Conservation (phyloP, 192 early-diverging fungal species). For the Coemansia sp. region DNA sequence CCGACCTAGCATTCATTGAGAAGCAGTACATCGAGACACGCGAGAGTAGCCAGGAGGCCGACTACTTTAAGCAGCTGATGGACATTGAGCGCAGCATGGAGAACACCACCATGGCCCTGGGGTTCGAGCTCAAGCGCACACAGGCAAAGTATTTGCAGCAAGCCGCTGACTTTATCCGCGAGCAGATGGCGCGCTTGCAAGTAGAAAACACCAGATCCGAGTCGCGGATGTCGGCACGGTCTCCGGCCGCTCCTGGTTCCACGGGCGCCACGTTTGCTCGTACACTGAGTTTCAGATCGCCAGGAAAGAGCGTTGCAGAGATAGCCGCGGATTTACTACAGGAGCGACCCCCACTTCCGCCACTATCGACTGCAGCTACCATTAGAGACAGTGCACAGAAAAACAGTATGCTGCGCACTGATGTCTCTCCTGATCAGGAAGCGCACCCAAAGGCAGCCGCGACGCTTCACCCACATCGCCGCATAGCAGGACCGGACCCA, state of each 20-base stretch:
- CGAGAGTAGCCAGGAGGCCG: constrained; percentile 48
- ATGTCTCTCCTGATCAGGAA: not conserved
- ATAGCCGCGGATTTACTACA: not conserved
- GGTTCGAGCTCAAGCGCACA: constrained; percentile 54
- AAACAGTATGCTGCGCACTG: not conserved
- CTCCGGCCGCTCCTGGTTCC: not conserved
- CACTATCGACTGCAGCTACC: not conserved
- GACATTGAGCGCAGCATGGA: constrained; percentile 54
- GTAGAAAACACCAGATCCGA: constrained; percentile 13
- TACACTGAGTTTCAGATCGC: constrained; percentile 3
- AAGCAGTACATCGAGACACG: constrained; percentile 49
- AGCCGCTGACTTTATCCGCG: constrained; percentile 53
- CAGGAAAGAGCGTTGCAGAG: constrained; percentile 21
- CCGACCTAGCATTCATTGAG: constrained; percentile 52
- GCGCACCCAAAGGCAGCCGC: not conserved
- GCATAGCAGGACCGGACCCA: constrained; percentile 13
- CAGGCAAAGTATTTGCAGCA: constrained; percentile 52
- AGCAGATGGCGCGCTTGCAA: constrained; percentile 46
- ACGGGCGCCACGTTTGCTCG: not conserved
- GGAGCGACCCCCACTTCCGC: not conserved
- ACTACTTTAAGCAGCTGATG: constrained; percentile 53
- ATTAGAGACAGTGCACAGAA: not conserved
- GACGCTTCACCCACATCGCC: not conserved
- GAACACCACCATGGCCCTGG: constrained; percentile 52
- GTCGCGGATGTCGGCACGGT: constrained; percentile 16